A percentile compares a stretch with the other conserved stretches of the same genome.
phyloP scores from a whole-genome alignment of 371 early-diverging fungal species.

The Gilbertella persicaria region DNA sequence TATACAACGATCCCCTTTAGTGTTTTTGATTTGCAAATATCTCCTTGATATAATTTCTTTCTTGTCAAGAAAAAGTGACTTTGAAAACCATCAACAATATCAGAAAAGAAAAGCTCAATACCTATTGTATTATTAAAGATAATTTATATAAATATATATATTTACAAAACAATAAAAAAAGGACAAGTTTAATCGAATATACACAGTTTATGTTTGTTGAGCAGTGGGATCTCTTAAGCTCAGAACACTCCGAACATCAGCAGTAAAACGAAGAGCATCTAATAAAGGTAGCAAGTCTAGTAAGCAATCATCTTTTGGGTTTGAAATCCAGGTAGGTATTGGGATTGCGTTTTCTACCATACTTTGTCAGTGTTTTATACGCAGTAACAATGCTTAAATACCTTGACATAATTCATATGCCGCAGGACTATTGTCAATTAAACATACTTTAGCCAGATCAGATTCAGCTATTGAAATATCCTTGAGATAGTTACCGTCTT shows the following conservation, averaged over 20 bases:
- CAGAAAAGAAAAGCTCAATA: too few species aligned
- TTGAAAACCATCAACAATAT: too few species aligned
- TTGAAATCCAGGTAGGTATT: slow-evolving; percentile 80
- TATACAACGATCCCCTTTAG: too few species aligned
- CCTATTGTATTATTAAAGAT: too few species aligned
- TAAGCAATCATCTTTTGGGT: slow-evolving; percentile 80
- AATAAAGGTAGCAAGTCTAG: slow-evolving; percentile 84
- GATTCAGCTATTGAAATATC: slow-evolving; percentile 81
- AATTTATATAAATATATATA: too few species aligned
- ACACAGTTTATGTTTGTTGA: too few species aligned
- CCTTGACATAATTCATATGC: slow-evolving; percentile 86
- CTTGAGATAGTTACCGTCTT: slow-evolving; percentile 84
- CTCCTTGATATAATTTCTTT: too few species aligned
- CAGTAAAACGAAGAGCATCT: slow-evolving; percentile 82
- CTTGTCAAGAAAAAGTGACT: too few species aligned
- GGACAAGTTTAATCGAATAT: too few species aligned
- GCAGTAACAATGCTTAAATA: slow-evolving; percentile 22
- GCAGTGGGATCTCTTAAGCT: slow-evolving; percentile 11
- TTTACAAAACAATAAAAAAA: too few species aligned
- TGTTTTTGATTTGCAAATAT: too few species aligned
- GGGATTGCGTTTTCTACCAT: slow-evolving; percentile 81
- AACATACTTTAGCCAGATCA: slow-evolving; percentile 84
- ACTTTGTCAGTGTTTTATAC: neutral
- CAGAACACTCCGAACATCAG: slow-evolving; percentile 78
- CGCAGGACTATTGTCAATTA: slow-evolving; percentile 90